Conservation (phyloP, 2,329 filamentous ascomycete species). For the Exophiala dermatitidis region DNA sequence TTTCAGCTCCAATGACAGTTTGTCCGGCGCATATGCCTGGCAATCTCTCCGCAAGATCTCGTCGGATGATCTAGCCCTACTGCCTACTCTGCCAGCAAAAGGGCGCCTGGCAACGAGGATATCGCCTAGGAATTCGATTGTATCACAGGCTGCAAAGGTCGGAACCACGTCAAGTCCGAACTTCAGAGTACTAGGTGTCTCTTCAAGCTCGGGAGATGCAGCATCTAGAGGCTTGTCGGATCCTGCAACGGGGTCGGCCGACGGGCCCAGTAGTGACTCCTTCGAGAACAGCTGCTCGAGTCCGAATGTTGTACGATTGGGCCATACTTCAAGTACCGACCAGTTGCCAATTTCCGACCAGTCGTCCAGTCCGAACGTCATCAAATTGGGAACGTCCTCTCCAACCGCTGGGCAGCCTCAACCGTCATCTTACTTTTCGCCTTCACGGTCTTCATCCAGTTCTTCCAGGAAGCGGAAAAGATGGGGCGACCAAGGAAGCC, state of each 20-base stretch:
- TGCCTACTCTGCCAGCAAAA: slow-evolving; percentile 19
- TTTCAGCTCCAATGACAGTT: slow-evolving; percentile 24
- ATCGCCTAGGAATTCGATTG: slow-evolving; percentile 20
- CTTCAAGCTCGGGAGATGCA: slow-evolving; percentile 15
- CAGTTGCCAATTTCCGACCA: slow-evolving; percentile 12
- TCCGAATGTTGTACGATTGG: slow-evolving; percentile 37
- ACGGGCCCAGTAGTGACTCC: slow-evolving; percentile 9
- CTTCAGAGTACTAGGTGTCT: slow-evolving; percentile 18
- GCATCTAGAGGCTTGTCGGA: slow-evolving; percentile 10
- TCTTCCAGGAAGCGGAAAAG: slow-evolving; percentile 28
- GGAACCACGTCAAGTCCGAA: slow-evolving; percentile 22
- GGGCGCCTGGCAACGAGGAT: slow-evolving; percentile 8
- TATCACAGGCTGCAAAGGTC: slow-evolving; percentile 14
- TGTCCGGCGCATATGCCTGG: slow-evolving; percentile 24
- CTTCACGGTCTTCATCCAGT: slow-evolving; percentile 37
- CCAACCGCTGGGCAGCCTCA: slow-evolving; percentile 23
- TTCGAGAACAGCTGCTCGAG: slow-evolving; percentile 32
- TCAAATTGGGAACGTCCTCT: slow-evolving; percentile 36
- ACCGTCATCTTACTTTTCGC: slow-evolving; percentile 31
- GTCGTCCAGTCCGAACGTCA: slow-evolving; percentile 25
- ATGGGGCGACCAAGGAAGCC: slow-evolving; percentile 9
- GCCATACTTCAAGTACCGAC: slow-evolving; percentile 32
- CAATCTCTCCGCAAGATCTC: slow-evolving; percentile 22
- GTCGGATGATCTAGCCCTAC: slow-evolving; percentile 22
- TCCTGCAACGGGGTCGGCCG: slow-evolving; percentile 11